Percentiles rank a stretch among this genome's conserved stretches.
phyloP scores from a whole-genome alignment of 2,329 filamentous ascomycete genomes.

The Sclerotinia glacialis region DNA sequence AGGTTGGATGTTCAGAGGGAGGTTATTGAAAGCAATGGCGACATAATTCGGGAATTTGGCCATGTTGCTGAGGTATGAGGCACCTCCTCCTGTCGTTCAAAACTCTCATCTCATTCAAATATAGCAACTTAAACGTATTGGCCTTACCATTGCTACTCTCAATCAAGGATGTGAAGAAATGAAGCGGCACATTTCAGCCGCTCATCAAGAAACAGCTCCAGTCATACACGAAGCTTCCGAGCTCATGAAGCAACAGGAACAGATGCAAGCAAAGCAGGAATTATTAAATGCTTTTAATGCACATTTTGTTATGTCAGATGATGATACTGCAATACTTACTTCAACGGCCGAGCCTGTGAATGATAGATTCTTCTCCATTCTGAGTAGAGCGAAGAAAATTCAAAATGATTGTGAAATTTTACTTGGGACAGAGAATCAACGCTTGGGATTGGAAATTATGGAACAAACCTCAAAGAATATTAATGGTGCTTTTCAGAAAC shows the following conservation, averaged over 20 bases:
- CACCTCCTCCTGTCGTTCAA: neutral
- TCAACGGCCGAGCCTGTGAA: slow-evolving; percentile 79
- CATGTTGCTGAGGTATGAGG: slow-evolving; percentile 74
- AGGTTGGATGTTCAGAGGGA: slow-evolving; percentile 85
- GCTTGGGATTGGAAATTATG: slow-evolving; percentile 83
- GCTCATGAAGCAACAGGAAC: slow-evolving; percentile 68
- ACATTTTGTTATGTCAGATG: slow-evolving; percentile 82
- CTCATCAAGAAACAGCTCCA: slow-evolving; percentile 69
- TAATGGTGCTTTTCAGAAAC: slow-evolving; percentile 88
- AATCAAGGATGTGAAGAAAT: slow-evolving; percentile 80
- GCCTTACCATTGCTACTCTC: slow-evolving; percentile 70
- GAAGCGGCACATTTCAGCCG: slow-evolving; percentile 71
- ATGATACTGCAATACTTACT: slow-evolving; percentile 73
- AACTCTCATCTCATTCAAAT: slow-evolving; percentile 33
- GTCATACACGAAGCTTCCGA: slow-evolving; percentile 74
- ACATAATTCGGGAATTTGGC: slow-evolving; percentile 84
- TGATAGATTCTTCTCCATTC: slow-evolving; percentile 75
- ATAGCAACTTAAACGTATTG: slow-evolving; percentile 84
- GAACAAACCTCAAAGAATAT: slow-evolving; percentile 84
- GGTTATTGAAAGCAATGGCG: slow-evolving; percentile 87
- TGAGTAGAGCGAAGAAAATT: slow-evolving; percentile 80
- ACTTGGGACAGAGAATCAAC: slow-evolving; percentile 85
- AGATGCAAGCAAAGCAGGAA: slow-evolving; percentile 76
- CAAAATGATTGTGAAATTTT: slow-evolving; percentile 85
- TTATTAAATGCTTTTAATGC: slow-evolving; percentile 73